Evolutionary conservation across 306 rosid genomes (phyloP).

Genomic region (Gastrolobium bilobum): DNA sequence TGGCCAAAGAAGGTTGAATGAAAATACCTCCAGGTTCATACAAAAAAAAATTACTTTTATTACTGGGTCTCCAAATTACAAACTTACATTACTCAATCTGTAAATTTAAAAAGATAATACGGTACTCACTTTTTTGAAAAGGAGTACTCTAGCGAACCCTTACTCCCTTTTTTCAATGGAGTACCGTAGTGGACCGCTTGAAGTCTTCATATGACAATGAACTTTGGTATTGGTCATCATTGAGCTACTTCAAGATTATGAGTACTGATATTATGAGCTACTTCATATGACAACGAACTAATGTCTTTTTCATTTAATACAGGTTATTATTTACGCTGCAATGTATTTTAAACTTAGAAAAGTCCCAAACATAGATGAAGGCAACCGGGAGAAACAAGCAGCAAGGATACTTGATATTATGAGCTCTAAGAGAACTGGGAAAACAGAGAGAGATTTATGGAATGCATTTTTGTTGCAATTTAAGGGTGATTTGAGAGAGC

Average conservation of each 20-base stretch:
- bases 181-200: not conserved
- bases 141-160: too few species aligned
- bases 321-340: conserved; percentile 74
- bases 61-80: too few species aligned
- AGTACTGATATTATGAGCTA: not conserved
- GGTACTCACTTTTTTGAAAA: too few species aligned
- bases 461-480: conserved; percentile 62
- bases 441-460: conserved; percentile 65
- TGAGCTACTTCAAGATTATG: not conserved
- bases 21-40: too few species aligned
- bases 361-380: conserved; percentile 47
- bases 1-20: too few species aligned
- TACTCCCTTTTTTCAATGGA: too few species aligned
- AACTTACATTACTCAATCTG: too few species aligned
- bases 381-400: conserved; percentile 63
- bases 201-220: not conserved
- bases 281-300: not conserved
- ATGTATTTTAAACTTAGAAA: conserved; percentile 70
- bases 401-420: conserved; percentile 69
- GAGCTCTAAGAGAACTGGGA: conserved; percentile 57
- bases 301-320: conserved; percentile 45
- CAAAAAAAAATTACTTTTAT: too few species aligned
- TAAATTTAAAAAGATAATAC: too few species aligned
- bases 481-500: conserved; percentile 74
- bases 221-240: not conserved